Conservation (phyloP, 176 grass and related monocot genomes). For the Oropetium thomaeum region DNA sequence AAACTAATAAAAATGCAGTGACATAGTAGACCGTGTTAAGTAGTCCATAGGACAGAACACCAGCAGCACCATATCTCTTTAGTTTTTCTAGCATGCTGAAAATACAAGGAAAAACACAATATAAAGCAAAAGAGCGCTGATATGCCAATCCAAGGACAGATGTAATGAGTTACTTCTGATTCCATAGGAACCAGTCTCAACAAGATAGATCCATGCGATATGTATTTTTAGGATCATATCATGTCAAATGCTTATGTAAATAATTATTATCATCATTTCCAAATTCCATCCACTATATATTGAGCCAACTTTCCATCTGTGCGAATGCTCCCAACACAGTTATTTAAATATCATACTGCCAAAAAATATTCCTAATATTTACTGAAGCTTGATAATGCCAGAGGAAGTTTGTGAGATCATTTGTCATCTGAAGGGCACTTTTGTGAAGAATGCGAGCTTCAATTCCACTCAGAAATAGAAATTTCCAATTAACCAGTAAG, state of each 20-base stretch:
- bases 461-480: neutral
- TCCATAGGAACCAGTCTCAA: neutral
- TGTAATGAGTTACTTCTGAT: neutral
- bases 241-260: neutral
- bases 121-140: neutral
- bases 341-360: conserved; percentile 11
- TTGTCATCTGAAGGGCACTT: neutral
- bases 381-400: conserved; percentile 14
- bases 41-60: conserved; percentile 88
- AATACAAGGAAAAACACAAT: neutral
- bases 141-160: neutral
- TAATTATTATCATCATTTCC: neutral
- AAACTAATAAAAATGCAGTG: conserved; percentile 83
- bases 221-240: neutral
- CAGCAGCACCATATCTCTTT: conserved; percentile 88
- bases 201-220: neutral
- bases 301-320: neutral
- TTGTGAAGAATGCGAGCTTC: neutral
- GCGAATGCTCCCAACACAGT: neutral
- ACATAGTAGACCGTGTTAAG: conserved; percentile 93
- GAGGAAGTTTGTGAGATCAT: neutral
- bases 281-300: neutral
- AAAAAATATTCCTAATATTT: neutral
- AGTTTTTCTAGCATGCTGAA: conserved; percentile 65
- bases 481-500: neutral